Evolutionary conservation across 2,329 filamentous ascomycete genomes (phyloP).

Genomic region (Ciborinia camelliae): DNA sequence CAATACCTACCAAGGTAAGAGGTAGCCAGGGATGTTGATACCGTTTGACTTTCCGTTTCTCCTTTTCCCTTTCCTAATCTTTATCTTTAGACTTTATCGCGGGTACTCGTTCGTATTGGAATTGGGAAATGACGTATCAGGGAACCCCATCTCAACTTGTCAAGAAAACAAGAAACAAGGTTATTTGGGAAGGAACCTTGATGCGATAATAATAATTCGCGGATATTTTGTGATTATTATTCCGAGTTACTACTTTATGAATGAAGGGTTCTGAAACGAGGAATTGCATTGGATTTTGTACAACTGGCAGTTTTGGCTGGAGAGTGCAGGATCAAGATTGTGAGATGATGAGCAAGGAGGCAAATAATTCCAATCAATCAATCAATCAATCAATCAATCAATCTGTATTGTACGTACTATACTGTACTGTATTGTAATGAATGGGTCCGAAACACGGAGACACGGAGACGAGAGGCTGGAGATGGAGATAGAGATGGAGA

Average conservation of each 20-base stretch:
- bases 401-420: too few species aligned
- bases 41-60: too few species aligned
- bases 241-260: neutral
- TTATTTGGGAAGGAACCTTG: neutral
- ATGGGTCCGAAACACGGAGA: neutral
- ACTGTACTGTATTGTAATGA: neutral
- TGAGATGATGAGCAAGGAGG: neutral
- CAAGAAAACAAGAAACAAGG: neutral
- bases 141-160: neutral
- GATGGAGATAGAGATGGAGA: too few species aligned
- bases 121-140: slow-evolving; percentile 1
- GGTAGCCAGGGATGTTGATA: slow-evolving; percentile 15
- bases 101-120: neutral
- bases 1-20: too few species aligned
- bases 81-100: neutral
- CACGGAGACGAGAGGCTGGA: neutral
- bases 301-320: slow-evolving; percentile 3
- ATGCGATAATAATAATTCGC: neutral
- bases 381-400: too few species aligned
- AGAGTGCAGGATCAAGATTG: neutral
- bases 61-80: neutral
- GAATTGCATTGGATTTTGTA: neutral
- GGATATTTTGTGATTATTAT: neutral
- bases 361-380: too few species aligned
- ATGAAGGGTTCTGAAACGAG: neutral